These are phyloP conservation scores for Entonaema liquescens DNA, from an alignment of 495 filamentous ascomycete species.

Conservation along the genomic window DNA sequence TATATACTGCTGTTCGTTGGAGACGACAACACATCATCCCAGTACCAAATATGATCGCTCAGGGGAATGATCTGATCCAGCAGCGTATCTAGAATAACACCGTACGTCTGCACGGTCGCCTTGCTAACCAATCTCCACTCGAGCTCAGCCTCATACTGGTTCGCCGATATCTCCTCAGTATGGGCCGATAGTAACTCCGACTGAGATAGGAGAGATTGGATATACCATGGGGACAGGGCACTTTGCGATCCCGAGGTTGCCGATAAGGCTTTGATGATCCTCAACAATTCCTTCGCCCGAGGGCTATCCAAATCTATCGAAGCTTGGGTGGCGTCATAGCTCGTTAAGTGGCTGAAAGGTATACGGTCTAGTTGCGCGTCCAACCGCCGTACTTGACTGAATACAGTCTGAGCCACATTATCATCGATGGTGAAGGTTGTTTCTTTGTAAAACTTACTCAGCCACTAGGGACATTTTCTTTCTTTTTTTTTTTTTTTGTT, in stretches of 20 bases:
- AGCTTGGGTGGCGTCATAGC: conserved; percentile 44
- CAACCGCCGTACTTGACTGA: conserved; percentile 79
- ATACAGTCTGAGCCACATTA: conserved; percentile 28
- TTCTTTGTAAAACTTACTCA: conserved; percentile 61
- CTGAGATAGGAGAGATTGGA: conserved; percentile 67
- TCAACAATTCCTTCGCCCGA: conserved; percentile 64
- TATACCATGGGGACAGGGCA: conserved; percentile 59
- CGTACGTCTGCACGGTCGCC: conserved; percentile 84
- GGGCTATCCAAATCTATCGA: conserved; percentile 47
- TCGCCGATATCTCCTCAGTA: conserved; percentile 38
- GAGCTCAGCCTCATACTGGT: conserved; percentile 72
- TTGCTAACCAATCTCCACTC: conserved; percentile 91
- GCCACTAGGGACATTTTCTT: conserved; percentile 70
- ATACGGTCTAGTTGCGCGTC: conserved; percentile 84
- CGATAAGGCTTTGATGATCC: conserved; percentile 73
- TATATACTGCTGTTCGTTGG: conserved; percentile 77
- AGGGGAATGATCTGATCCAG: conserved; percentile 82
- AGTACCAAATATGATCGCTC: conserved; percentile 87
- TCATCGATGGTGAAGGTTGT: conserved; percentile 9
- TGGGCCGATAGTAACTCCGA: conserved; percentile 56
- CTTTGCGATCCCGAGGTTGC: conserved; percentile 66
- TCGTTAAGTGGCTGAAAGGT: conserved; percentile 49
- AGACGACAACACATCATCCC: conserved; percentile 83
- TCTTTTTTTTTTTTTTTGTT: conserved; percentile 18
- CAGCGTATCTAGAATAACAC: conserved; percentile 74